Evolutionary conservation across 192 early-diverging fungal species (phyloP).

Genomic region (Backusella sp.): DNA sequence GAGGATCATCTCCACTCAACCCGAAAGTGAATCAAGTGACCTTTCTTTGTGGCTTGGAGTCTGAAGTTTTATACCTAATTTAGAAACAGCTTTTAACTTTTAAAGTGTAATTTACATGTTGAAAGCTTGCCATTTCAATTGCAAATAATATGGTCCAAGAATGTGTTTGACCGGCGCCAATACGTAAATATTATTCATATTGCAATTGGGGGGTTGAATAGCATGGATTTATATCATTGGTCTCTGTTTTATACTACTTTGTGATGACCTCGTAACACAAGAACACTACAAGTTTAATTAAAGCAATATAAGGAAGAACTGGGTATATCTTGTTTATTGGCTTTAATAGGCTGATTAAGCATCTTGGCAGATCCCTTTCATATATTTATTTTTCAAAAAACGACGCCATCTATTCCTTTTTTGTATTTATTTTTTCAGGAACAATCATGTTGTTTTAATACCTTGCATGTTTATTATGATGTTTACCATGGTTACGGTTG

Average conservation of each 20-base stretch:
- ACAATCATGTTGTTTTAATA: background rate
- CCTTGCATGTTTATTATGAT: background rate
- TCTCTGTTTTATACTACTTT: background rate
- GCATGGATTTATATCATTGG: background rate
- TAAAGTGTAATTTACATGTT: background rate
- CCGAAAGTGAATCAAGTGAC: constrained; percentile 1
- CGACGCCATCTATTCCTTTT: background rate
- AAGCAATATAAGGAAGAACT: background rate
- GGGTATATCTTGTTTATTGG: too few relatives aligned
- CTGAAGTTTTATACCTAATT: background rate
- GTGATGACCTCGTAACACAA: background rate
- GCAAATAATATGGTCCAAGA: too few relatives aligned
- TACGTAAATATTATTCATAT: background rate
- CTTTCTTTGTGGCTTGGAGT: background rate
- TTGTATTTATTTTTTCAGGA: background rate
- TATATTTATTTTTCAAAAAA: too few relatives aligned
- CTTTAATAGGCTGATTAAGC: background rate
- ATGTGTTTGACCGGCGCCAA: too few relatives aligned
- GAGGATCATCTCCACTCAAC: background rate
- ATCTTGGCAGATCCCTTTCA: background rate
- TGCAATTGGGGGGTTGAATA: background rate
- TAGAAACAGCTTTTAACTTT: background rate
- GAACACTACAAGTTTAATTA: background rate
- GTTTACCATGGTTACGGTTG: too few relatives aligned
- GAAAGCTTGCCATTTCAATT: too few relatives aligned